Evolutionary conservation across 352 stramenopile species (phyloP).

Genomic region (Pythium biforme): DNA sequence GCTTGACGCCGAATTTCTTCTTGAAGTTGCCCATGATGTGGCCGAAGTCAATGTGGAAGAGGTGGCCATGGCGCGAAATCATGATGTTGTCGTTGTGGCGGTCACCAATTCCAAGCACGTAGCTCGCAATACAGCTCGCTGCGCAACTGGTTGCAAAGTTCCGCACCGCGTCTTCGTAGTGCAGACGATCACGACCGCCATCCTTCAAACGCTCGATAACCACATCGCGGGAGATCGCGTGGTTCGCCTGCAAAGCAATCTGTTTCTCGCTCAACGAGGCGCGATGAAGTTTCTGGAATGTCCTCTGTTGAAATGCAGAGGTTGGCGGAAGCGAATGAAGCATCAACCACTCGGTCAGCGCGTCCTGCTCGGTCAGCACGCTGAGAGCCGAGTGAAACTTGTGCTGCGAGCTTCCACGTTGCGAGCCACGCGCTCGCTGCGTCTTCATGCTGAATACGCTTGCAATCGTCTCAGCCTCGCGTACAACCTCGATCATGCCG

Average conservation of each 20-base stretch:
- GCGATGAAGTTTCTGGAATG: conserved; percentile 21
- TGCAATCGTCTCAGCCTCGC: conserved; percentile 48
- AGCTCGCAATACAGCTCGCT: conserved; percentile 40
- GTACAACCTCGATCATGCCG: conserved; percentile 60
- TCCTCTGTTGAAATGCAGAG: conserved; percentile 8
- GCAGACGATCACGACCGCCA: conserved; percentile 1
- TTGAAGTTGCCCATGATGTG: conserved; percentile 43
- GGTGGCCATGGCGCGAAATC: conserved; percentile 28
- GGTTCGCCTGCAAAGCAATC: neutral
- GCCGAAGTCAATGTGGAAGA: conserved; percentile 51
- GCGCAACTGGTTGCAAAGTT: conserved; percentile 37
- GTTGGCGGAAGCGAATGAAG: conserved; percentile 15
- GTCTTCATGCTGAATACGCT: conserved; percentile 36
- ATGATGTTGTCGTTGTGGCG: conserved; percentile 68
- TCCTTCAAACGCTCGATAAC: conserved; percentile 11
- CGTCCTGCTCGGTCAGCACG: conserved; percentile 28
- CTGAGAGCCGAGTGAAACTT: conserved; percentile 31
- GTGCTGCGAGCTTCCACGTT: conserved; percentile 26
- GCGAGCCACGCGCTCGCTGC: conserved; percentile 20
- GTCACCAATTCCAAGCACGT: conserved; percentile 58
- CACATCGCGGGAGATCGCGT: neutral
- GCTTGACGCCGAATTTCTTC: conserved; percentile 33
- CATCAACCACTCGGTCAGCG: conserved; percentile 29
- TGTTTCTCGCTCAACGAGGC: conserved; percentile 10
- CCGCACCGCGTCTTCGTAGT: conserved; percentile 22